These are phyloP conservation scores for Termitomyces sp. DNA, from an alignment of 768 basidiomycete species.

Conservation along the genomic window DNA sequence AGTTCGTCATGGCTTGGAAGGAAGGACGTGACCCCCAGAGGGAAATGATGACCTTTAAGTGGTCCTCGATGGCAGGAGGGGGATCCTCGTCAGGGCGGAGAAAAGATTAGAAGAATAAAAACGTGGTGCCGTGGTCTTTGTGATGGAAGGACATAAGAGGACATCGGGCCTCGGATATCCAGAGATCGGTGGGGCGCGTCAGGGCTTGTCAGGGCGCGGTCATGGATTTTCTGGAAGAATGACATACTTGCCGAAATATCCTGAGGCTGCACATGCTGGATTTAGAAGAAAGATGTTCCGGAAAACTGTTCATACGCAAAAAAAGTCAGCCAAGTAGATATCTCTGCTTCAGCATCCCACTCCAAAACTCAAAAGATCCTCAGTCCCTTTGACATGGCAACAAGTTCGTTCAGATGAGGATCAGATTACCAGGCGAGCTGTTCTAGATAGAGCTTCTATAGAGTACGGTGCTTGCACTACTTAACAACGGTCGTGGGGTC, in stretches of 20 bases:
- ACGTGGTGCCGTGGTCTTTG: background rate
- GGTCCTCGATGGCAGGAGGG: background rate
- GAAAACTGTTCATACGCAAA: background rate
- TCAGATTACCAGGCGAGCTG: background rate
- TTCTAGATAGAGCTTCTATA: no score
- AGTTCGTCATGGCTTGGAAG: constrained; percentile 9
- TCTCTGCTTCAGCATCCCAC: background rate
- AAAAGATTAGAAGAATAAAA: background rate
- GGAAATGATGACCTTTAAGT: background rate
- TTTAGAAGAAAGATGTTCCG: background rate
- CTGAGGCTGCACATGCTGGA: background rate
- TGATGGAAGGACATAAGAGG: background rate
- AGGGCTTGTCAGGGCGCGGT: background rate
- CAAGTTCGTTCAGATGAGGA: background rate
- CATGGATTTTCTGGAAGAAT: background rate
- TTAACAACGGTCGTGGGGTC: no score
- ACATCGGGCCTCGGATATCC: background rate
- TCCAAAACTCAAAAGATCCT: background rate
- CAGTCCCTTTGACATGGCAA: background rate
- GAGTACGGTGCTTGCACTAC: no score
- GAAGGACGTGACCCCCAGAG: background rate
- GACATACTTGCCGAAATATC: no score
- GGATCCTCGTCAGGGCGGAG: background rate
- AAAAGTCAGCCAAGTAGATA: no score
- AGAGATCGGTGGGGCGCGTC: background rate